phyloP scores from a whole-genome alignment of 75 land plant genomes.

The Pinus tabuliformis region DNA sequence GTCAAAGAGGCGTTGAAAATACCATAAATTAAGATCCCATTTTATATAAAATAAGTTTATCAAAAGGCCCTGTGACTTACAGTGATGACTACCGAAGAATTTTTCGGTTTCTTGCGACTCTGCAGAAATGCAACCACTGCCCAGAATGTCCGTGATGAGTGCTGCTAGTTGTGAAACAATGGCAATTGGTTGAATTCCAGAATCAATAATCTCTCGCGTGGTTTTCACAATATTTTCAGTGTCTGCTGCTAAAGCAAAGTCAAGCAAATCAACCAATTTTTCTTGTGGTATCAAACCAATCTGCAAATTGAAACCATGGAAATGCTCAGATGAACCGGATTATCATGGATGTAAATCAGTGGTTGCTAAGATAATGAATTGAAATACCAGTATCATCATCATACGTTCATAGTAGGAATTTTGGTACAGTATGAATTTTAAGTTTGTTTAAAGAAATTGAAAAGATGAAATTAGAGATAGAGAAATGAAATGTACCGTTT shows the following conservation, averaged over 20 bases:
- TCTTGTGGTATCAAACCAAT: constrained; percentile 62
- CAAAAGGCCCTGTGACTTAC: constrained; percentile 21
- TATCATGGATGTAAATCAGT: too few relatives aligned
- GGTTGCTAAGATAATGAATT: too few relatives aligned
- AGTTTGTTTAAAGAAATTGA: too few relatives aligned
- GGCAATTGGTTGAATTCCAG: constrained; percentile 60
- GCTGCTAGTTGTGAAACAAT: constrained; percentile 63
- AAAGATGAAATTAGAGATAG: too few relatives aligned
- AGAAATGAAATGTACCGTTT: neutral
- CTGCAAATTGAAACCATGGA: constrained; percentile 28
- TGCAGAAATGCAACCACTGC: constrained; percentile 27
- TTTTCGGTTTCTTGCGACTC: constrained; percentile 21
- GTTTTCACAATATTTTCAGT: constrained; percentile 54
- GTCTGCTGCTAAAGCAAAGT: constrained; percentile 57
- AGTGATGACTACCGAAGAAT: constrained; percentile 23
- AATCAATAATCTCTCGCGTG: constrained; percentile 60
- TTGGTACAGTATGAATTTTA: too few relatives aligned
- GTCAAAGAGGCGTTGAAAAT: neutral
- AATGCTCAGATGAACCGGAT: too few relatives aligned
- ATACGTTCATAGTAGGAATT: too few relatives aligned
- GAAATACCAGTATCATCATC: too few relatives aligned
- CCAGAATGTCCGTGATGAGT: constrained; percentile 66
- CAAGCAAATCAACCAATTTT: constrained; percentile 55
- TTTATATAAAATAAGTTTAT: neutral
- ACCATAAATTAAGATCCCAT: neutral